Conservation (phyloP, 371 early-diverging fungal genomes). For the Mucor plumbeus region DNA sequence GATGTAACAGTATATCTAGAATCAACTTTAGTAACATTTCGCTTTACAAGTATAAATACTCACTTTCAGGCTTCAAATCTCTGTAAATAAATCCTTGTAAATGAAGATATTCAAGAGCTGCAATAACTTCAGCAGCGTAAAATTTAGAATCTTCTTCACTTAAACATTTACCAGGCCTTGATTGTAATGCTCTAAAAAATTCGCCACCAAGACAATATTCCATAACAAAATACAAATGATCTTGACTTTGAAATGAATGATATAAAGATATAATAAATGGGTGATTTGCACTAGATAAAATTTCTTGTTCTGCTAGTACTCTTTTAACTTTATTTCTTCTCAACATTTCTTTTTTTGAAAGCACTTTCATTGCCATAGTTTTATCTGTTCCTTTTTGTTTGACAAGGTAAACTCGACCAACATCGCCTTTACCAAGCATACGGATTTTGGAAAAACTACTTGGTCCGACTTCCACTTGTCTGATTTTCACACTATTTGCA, state of each 20-base stretch:
- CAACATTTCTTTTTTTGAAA: slow-evolving; percentile 95
- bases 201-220: slow-evolving; percentile 99
- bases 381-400: slow-evolving; percentile 82
- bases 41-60: slow-evolving; percentile 27
- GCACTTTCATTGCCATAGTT: slow-evolving; percentile 89
- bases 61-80: slow-evolving; percentile 98
- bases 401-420: slow-evolving; percentile 94
- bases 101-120: slow-evolving; percentile 93
- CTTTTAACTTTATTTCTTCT: slow-evolving; percentile 94
- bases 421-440: slow-evolving; percentile 95
- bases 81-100: slow-evolving; percentile 95
- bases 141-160: slow-evolving; percentile 92
- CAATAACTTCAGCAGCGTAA: slow-evolving; percentile 96
- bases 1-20: slow-evolving; percentile 88
- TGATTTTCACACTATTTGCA: slow-evolving; percentile 80
- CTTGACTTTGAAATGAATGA: slow-evolving; percentile 95
- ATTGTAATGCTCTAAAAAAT: slow-evolving; percentile 88
- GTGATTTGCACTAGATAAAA: slow-evolving; percentile 89
- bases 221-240: slow-evolving; percentile 95
- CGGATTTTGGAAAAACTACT: slow-evolving; percentile 79
- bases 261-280: slow-evolving; percentile 98
- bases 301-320: slow-evolving; percentile 95
- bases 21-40: too few relatives aligned
- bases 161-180: slow-evolving; percentile 81
- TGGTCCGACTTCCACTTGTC: slow-evolving; percentile 53